Evolutionary conservation across 2,329 filamentous ascomycete genomes (phyloP), one percentile per base, ranked within the genome.

Genomic region (Fusarium virguliforme): DNA sequence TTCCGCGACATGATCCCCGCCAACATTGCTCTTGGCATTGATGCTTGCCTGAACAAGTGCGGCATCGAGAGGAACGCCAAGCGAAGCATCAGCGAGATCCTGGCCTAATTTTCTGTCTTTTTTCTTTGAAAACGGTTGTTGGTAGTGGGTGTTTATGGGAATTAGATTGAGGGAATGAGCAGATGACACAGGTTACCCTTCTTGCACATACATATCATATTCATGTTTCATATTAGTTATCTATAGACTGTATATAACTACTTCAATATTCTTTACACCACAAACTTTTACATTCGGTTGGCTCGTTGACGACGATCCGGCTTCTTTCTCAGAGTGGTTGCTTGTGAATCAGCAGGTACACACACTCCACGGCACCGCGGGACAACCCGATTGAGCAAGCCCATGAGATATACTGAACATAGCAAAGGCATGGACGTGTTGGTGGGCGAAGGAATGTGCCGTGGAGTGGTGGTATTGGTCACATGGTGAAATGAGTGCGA

Each of bases 11-110:
- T 75, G 35, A 84, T 85, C 58, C 87, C 87, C 1, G 79, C 76
- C 7, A 86, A 85, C 65, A 79, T 89, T 58, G 87, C 87, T 4
- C 76, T 83, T 30, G 86, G 85, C 61, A 83, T 88, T 30, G 84
- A 88, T 62, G 74, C 78, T 18, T 89, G 87, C 74, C 71, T 88
- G 67, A 78, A 79, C 61, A 85, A 81, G 76, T 89, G 87, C 72
- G 79, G 79, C 30, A 82, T 85, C 51, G 68, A 77, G 67, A 79
- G 81, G 22, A 80, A 80, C 53, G 73, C 70, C 1, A 80, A 80
- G 76, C 71, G 79, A 9, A 7, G 5, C n/a, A 7, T 68, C 4
- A 26, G 15, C 13, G 58, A 68, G 26, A 43, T 67, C 3, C 3
- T 57, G 15, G 58, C 13, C 6, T 65, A 57, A 34, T 12, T 48